A percentile compares a stretch with the other conserved stretches of the same genome.
These are phyloP conservation scores for Pseudopithomyces maydicus DNA, from an alignment of 2,329 filamentous ascomycete genomes.

Conservation along the genomic window DNA sequence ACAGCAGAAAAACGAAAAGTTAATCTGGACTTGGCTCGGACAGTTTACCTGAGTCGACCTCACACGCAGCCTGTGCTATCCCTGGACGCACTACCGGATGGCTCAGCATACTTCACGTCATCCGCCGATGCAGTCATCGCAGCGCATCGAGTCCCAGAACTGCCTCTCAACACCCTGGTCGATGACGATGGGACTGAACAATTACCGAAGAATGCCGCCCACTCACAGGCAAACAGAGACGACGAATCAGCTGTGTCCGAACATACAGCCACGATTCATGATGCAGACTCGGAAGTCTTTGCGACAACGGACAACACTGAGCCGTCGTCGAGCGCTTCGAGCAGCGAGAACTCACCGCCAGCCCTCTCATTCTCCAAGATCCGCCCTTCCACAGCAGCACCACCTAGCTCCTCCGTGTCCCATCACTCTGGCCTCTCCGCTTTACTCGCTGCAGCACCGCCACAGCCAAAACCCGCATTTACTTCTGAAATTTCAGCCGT, in stretches of 20 bases:
- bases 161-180: conserved; percentile 7
- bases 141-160: conserved; percentile 69
- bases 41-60: conserved; percentile 66
- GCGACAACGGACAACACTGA: not conserved
- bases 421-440: conserved; percentile 27
- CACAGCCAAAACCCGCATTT: conserved; percentile 11
- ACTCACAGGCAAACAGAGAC: not conserved
- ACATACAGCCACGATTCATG: not conserved
- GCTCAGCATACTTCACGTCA: conserved; percentile 74
- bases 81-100: conserved; percentile 42
- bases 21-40: conserved; percentile 49
- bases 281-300: not conserved
- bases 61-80: conserved; percentile 86
- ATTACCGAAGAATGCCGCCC: not conserved
- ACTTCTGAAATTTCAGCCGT: conserved; percentile 4
- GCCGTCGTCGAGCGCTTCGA: not conserved
- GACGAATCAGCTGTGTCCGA: not conserved
- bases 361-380: conserved; percentile 3
- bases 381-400: conserved; percentile 17
- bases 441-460: conserved; percentile 24
- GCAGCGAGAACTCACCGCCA: not conserved
- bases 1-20: conserved; percentile 55
- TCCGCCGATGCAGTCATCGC: conserved; percentile 80
- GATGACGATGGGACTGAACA: not conserved
- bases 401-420: not conserved